Evolutionary conservation across 495 filamentous ascomycete genomes (phyloP), one percentile per base, ranked within the genome.

Genomic region (Aspergillus affinis): DNA sequence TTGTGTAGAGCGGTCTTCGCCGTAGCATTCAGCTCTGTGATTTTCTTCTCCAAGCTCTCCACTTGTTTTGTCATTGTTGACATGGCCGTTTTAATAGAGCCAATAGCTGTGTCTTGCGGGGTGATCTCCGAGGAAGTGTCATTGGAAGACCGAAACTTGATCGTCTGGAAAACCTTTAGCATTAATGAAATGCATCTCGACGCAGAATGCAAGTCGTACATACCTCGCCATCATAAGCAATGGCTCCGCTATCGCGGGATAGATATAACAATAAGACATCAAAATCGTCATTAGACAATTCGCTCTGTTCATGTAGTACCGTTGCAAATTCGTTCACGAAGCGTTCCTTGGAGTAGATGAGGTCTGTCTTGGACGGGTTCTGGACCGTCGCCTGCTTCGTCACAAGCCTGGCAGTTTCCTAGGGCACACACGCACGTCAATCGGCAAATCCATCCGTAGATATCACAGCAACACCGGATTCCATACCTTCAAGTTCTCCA

Each of bases 61-160:
- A 93, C 78, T 65, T 92, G 88, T 49, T 78, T 78, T 32, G 81
- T 79, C 19, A 92, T 71, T 21, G 85, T 84, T 32, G 76, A 74
- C 30, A 88, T 84, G 18, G 92, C 76, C 5, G 84, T 79, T 65
- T 88, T 91, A 32, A 96, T 82, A 30, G 85, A 87, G 2, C 91
- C 91, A 57, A 97, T 89, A 0, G 90, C 88, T 7, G 77, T 81
- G 73, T 98, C 95, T 63, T 93, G 84, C 26, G 83, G 70, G 4
- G 88, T 89, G 50, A 96, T 88, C 0, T 77, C 64, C 6, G 66
- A 44, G 2, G 77, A 65, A 6, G 77, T 71, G 19, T 81, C 71
- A 26, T 78, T 72, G 29, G 72, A 73, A 8, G 75, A 68, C 62
- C 81, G 84, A 72, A 98, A 90, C 70, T 90, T 93, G 66, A 97